A percentile compares a stretch with the other conserved stretches of the same genome.
Conservation (phyloP, 179 eudicot genomes). For the Silene vulgaris region DNA sequence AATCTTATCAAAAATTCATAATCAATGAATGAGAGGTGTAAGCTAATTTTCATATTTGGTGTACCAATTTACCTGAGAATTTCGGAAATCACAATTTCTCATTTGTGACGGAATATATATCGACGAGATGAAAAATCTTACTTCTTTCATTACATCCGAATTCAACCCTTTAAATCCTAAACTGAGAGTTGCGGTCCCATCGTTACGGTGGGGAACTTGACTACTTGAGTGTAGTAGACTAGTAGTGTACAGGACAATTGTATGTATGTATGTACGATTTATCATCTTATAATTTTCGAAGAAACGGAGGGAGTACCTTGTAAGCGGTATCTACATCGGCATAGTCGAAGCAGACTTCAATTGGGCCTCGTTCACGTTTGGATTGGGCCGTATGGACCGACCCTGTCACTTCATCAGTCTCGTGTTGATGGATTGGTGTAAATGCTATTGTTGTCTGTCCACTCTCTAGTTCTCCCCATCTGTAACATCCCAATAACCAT, state of each 20-base stretch:
- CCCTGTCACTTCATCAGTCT: slow-evolving; percentile 82
- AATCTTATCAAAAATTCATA: too few relatives aligned
- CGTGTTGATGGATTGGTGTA: slow-evolving; percentile 77
- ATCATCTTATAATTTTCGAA: not conserved
- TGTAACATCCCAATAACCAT: slow-evolving; percentile 16
- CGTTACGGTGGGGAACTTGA: too few relatives aligned
- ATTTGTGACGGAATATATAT: too few relatives aligned
- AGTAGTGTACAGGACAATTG: too few relatives aligned
- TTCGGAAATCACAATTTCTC: too few relatives aligned
- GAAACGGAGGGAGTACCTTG: slow-evolving; percentile 34
- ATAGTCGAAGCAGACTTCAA: slow-evolving; percentile 76
- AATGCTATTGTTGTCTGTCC: slow-evolving; percentile 88
- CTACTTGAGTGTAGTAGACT: too few relatives aligned
- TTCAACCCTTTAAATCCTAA: not conserved
- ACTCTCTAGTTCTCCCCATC: slow-evolving; percentile 93
- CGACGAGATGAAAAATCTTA: not conserved
- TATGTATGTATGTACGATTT: too few relatives aligned
- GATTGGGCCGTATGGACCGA: slow-evolving; percentile 37
- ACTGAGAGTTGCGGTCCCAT: too few relatives aligned
- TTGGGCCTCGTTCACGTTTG: slow-evolving; percentile 41
- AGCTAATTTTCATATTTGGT: too few relatives aligned
- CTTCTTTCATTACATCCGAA: too few relatives aligned
- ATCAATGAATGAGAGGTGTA: too few relatives aligned
- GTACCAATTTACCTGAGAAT: too few relatives aligned
- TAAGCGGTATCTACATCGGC: slow-evolving; percentile 74